Percentiles rank a stretch among this genome's conserved stretches.
Conservation (phyloP, 2,329 filamentous ascomycete species). For the Paecilomyces formosus region DNA sequence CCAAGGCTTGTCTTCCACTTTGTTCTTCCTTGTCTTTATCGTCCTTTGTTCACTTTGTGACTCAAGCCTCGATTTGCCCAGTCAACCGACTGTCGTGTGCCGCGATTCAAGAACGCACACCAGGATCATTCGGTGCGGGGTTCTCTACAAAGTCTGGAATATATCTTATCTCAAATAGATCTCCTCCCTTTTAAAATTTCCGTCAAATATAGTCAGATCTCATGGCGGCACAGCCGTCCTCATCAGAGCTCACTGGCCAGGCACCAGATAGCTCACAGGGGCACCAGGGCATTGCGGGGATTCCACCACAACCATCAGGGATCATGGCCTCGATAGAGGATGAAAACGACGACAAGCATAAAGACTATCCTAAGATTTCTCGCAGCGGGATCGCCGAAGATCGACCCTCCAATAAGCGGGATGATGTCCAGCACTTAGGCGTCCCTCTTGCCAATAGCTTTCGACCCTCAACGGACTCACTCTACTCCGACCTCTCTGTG, state of each 20-base stretch:
- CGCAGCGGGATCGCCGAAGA: neutral
- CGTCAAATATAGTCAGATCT: neutral
- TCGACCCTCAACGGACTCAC: slow-evolving; percentile 11
- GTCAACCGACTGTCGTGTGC: neutral
- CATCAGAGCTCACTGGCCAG: neutral
- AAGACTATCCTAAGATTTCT: neutral
- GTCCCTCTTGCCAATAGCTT: neutral
- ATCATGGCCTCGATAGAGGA: neutral
- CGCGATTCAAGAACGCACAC: neutral
- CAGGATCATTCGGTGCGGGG: neutral
- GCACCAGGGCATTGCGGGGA: neutral
- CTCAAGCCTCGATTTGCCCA: neutral
- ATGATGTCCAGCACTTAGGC: neutral
- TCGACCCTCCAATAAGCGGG: neutral
- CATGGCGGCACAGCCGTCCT: neutral
- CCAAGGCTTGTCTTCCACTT: neutral
- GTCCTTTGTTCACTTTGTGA: neutral
- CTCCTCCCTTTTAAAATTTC: neutral
- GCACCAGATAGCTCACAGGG: neutral
- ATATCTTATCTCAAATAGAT: neutral
- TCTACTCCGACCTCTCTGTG: slow-evolving; percentile 17
- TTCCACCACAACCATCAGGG: neutral
- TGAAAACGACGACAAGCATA: neutral
- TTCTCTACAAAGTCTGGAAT: neutral
- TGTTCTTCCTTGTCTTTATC: neutral